Conservation (phyloP, 768 basidiomycete species). For the Agaricus subrufescens region DNA sequence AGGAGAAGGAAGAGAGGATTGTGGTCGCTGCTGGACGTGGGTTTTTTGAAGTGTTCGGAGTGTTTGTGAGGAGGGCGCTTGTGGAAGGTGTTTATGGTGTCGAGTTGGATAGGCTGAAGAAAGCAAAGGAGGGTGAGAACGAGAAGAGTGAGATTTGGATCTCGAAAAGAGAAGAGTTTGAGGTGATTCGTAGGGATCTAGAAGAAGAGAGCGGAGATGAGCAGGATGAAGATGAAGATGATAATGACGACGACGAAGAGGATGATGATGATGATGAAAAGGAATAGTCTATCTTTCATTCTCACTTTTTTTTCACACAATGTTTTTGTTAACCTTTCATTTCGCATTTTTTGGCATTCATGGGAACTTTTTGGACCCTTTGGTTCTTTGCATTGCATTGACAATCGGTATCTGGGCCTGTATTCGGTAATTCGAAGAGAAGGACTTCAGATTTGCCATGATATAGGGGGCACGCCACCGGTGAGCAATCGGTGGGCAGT, state of each 20-base stretch:
- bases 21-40: slow-evolving; percentile 46
- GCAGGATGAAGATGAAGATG: slow-evolving; percentile 13
- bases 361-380: too few relatives aligned
- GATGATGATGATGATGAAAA: slow-evolving; percentile 7
- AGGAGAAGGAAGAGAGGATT: slow-evolving; percentile 26
- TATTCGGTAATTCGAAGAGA: too few relatives aligned
- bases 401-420: too few relatives aligned
- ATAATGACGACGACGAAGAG: not conserved
- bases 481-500: too few relatives aligned
- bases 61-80: slow-evolving; percentile 65
- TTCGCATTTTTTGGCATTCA: too few relatives aligned
- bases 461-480: too few relatives aligned
- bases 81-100: slow-evolving; percentile 67
- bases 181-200: slow-evolving; percentile 9
- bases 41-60: slow-evolving; percentile 60
- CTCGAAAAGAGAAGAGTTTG: not conserved
- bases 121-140: slow-evolving; percentile 2
- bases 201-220: slow-evolving; percentile 17
- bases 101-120: not conserved
- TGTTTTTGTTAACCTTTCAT: not conserved
- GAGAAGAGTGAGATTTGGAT: slow-evolving; percentile 3
- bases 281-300: not conserved
- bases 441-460: too few relatives aligned
- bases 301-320: not conserved
- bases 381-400: too few relatives aligned